A percentile compares a stretch with the other conserved stretches of the same genome.
phyloP scores from a whole-genome alignment of 495 filamentous ascomycete genomes.

The Symbiotaphrina buchneri region DNA sequence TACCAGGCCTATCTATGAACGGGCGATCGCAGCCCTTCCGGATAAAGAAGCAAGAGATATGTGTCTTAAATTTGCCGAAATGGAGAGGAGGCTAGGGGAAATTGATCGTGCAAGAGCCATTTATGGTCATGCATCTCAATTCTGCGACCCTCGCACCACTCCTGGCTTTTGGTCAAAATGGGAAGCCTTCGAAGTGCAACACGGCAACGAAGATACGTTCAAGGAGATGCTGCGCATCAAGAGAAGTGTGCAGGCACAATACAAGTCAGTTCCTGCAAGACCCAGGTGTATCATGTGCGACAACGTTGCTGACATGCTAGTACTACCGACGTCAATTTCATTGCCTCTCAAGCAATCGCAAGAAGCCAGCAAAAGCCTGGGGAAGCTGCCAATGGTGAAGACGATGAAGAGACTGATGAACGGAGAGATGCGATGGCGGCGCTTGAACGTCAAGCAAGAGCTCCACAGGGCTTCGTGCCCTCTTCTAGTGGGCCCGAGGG shows the following conservation, averaged over 20 bases:
- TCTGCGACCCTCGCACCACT: conserved; percentile 83
- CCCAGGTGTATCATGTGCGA: no score
- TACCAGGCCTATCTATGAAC: conserved; percentile 91
- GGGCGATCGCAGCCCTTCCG: conserved; percentile 74
- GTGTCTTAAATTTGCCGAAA: conserved; percentile 98
- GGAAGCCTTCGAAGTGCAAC: conserved; percentile 91
- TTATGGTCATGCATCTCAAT: conserved; percentile 90
- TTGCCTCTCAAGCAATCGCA: conserved; percentile 85
- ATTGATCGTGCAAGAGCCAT: conserved; percentile 91
- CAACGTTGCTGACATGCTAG: conserved; percentile 4
- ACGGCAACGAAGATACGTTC: conserved; percentile 98
- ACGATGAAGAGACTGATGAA: conserved; percentile 15
- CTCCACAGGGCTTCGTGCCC: conserved; percentile 80
- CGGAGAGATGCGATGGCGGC: conserved; percentile 73
- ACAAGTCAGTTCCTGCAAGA: conserved; percentile 69
- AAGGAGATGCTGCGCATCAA: conserved; percentile 98
- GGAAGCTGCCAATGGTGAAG: conserved; percentile 14
- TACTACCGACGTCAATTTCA: conserved; percentile 92
- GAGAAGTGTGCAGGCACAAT: conserved; percentile 89
- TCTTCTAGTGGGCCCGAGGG: conserved; percentile 60
- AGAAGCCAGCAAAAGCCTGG: conserved; percentile 41
- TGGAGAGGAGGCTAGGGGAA: conserved; percentile 90
- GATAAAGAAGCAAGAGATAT: conserved; percentile 90
- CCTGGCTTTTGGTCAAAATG: conserved; percentile 88
- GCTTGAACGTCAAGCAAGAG: conserved; percentile 70